A percentile compares a stretch with the other conserved stretches of the same genome.
Conservation (phyloP, 345 rosid genomes). For the Noccaea bulbosa region DNA sequence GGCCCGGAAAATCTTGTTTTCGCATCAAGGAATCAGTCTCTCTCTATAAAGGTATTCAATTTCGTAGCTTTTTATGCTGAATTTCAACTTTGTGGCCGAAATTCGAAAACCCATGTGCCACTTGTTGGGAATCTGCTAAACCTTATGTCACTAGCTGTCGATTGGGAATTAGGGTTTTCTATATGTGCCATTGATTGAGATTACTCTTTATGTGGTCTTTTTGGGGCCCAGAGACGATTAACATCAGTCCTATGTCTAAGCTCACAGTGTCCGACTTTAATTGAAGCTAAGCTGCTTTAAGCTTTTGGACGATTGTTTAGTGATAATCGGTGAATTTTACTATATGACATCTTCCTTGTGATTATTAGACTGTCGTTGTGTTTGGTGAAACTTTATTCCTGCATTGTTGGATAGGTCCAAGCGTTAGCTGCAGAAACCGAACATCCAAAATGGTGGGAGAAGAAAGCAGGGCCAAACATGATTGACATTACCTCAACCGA, state of each 20-base stretch:
- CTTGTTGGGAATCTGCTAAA: not conserved
- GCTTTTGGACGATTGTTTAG: not conserved
- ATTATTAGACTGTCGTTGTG: not conserved
- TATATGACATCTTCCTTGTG: not conserved
- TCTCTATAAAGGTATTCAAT: conserved; percentile 55
- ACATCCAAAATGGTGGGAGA: conserved; percentile 97
- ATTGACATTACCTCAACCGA: conserved; percentile 79
- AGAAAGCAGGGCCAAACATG: conserved; percentile 84
- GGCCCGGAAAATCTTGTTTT: conserved; percentile 4
- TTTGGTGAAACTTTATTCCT: not conserved
- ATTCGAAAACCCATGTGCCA: conserved; percentile 31
- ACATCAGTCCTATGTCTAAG: conserved; percentile 7
- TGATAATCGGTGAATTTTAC: not conserved
- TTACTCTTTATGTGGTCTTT: conserved; percentile 6
- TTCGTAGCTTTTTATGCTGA: not conserved
- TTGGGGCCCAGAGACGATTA: not conserved
- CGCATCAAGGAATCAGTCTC: conserved; percentile 44
- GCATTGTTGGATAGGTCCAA: conserved; percentile 50
- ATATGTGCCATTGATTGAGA: conserved; percentile 1
- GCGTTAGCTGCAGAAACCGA: conserved; percentile 68
- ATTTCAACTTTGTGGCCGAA: not conserved
- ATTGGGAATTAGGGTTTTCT: conserved; percentile 22
- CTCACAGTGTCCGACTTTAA: not conserved
- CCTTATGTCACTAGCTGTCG: conserved; percentile 15
- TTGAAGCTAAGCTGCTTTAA: not conserved